Conservation (phyloP, 352 stramenopile genomes). For the Globisporangium abappressorium region DNA sequence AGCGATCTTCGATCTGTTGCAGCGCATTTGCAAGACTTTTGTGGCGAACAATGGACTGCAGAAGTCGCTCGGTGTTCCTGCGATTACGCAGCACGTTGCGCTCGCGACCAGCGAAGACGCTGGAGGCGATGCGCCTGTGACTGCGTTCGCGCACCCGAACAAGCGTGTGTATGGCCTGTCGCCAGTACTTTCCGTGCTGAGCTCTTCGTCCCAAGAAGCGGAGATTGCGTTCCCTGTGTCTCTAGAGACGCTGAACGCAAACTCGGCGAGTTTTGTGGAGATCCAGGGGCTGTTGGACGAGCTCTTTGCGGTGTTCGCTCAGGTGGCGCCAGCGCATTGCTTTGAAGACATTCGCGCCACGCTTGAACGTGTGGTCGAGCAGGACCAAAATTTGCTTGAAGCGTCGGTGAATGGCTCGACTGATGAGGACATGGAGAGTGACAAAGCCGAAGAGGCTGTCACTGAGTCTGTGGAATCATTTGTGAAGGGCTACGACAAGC, state of each 20-base stretch:
- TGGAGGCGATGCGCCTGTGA: constrained; percentile 35
- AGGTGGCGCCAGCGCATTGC: constrained; percentile 28
- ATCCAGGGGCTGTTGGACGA: constrained; percentile 27
- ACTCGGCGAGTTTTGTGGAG: constrained; percentile 32
- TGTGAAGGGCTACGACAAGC: constrained; percentile 53
- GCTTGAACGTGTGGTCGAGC: constrained; percentile 24
- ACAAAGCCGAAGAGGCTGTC: constrained; percentile 17
- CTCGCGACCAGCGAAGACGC: constrained; percentile 46
- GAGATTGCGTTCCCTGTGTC: constrained; percentile 25
- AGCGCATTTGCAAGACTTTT: constrained; percentile 33
- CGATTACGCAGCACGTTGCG: constrained; percentile 46
- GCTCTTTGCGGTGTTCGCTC: constrained; percentile 28
- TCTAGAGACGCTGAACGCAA: constrained; percentile 28
- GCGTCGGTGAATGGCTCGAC: not conserved
- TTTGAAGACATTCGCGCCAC: constrained; percentile 33
- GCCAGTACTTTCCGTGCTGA: constrained; percentile 28
- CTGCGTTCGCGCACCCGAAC: constrained; percentile 51
- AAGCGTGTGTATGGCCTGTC: constrained; percentile 71
- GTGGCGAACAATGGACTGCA: constrained; percentile 20
- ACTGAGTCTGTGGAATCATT: constrained; percentile 38
- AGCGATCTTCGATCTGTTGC: constrained; percentile 31
- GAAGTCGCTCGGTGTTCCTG: constrained; percentile 49
- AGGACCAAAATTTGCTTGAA: constrained; percentile 33
- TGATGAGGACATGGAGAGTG: constrained; percentile 21
- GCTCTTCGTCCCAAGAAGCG: not conserved